A percentile compares a stretch with the other conserved stretches of the same genome.
These are phyloP conservation scores for Fragaria vesca DNA, from an alignment of 306 rosid genomes.

Conservation along the genomic window DNA sequence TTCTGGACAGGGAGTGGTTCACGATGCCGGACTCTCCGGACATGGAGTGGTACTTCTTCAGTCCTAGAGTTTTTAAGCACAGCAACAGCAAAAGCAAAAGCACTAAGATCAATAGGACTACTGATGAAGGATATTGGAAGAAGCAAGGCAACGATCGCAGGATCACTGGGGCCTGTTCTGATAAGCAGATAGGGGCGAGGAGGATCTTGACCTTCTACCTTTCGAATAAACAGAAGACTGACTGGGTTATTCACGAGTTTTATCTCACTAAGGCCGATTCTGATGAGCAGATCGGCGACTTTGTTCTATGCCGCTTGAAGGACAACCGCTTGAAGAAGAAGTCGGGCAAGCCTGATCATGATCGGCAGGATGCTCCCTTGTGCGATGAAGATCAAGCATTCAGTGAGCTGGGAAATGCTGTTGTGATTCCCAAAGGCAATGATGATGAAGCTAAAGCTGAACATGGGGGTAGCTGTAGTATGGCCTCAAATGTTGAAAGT, in stretches of 20 bases:
- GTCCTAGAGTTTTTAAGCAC: conserved; percentile 34
- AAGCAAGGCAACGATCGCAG: conserved; percentile 45
- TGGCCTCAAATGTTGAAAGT: not conserved
- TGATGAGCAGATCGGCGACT: conserved; percentile 23
- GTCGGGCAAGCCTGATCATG: conserved; percentile 2
- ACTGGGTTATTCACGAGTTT: conserved; percentile 72
- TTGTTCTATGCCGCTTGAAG: conserved; percentile 40
- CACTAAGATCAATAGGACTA: conserved; percentile 40
- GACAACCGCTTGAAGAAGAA: conserved; percentile 31
- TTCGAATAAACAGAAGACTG: conserved; percentile 26
- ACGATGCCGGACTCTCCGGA: not conserved
- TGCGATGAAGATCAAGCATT: not conserved
- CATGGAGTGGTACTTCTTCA: conserved; percentile 55
- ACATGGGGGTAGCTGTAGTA: not conserved
- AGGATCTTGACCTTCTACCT: conserved; percentile 56
- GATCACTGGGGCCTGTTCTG: conserved; percentile 15
- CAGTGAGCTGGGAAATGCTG: not conserved
- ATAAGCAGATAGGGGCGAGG: conserved; percentile 47
- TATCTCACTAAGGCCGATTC: conserved; percentile 7
- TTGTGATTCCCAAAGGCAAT: not conserved
- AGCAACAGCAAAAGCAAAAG: conserved; percentile 21
- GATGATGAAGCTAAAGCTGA: not conserved
- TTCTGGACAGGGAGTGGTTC: conserved; percentile 6
- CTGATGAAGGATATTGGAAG: conserved; percentile 60
- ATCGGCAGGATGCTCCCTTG: not conserved